phyloP scores from a whole-genome alignment of 192 early-diverging fungal species.

The Gaertneriomyces semiglobifer region DNA sequence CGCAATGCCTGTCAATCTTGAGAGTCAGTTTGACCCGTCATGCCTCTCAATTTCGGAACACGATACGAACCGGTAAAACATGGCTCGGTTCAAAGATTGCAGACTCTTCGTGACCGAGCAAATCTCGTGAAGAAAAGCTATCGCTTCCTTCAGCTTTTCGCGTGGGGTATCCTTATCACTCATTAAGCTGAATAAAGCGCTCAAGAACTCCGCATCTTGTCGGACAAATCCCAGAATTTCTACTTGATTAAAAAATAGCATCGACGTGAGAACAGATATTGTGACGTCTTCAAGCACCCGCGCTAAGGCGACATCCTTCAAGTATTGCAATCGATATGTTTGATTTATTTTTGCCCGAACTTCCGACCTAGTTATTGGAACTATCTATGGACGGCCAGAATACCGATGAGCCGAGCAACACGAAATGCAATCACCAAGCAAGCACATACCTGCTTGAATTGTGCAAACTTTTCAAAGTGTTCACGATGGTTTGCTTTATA shows the following conservation, averaged over 20 bases:
- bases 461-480: slow-evolving; percentile 51
- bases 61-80: slow-evolving; percentile 59
- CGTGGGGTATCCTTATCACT: slow-evolving; percentile 27
- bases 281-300: slow-evolving; percentile 74
- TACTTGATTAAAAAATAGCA: slow-evolving; percentile 79
- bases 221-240: slow-evolving; percentile 78
- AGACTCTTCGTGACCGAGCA: slow-evolving; percentile 71
- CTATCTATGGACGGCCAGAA: slow-evolving; percentile 38
- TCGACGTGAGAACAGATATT: slow-evolving; percentile 65
- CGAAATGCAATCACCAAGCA: background rate
- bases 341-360: slow-evolving; percentile 80
- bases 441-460: slow-evolving; percentile 38
- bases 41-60: slow-evolving; percentile 2
- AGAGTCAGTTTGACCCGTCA: background rate
- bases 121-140: slow-evolving; percentile 78
- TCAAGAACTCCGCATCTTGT: slow-evolving; percentile 64
- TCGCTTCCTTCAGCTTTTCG: slow-evolving; percentile 68
- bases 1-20: slow-evolving; percentile 4
- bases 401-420: background rate
- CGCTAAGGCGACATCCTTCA: slow-evolving; percentile 81
- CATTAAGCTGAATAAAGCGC: slow-evolving; percentile 68
- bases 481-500: slow-evolving; percentile 72
- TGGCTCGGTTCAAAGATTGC: slow-evolving; percentile 55
- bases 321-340: slow-evolving; percentile 79
- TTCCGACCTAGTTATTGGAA: slow-evolving; percentile 71